A percentile compares a stretch with the other conserved stretches of the same genome.
Evolutionary conservation across 352 stramenopile species (phyloP).

Genomic region (Phytophthora aleatoria): DNA sequence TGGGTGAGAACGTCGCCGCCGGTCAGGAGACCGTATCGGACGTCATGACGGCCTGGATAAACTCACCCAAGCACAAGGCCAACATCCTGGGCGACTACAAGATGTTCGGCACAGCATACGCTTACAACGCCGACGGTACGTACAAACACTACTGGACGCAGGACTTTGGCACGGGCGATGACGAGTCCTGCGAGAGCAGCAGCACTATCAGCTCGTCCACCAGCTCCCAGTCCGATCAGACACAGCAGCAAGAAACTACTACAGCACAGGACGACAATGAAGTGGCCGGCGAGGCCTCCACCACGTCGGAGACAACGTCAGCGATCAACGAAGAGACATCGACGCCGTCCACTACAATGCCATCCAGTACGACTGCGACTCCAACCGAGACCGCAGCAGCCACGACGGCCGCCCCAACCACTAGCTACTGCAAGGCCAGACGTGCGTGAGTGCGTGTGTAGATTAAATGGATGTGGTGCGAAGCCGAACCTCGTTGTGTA

Average conservation of each 20-base stretch:
- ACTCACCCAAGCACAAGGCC: slow-evolving; percentile 20
- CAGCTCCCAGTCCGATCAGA: slow-evolving; percentile 26
- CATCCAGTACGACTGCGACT: slow-evolving; percentile 4
- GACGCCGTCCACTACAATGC: too few species aligned
- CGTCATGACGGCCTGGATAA: slow-evolving; percentile 39
- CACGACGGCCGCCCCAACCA: slow-evolving; percentile 7
- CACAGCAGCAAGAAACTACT: slow-evolving; percentile 13
- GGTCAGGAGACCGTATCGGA: slow-evolving; percentile 29
- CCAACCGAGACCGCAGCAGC: slow-evolving; percentile 4
- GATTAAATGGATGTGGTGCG: not conserved
- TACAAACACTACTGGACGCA: slow-evolving; percentile 60
- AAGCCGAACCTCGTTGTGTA: slow-evolving; percentile 1
- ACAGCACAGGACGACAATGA: not conserved
- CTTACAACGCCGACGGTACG: slow-evolving; percentile 15
- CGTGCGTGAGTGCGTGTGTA: slow-evolving; percentile 14
- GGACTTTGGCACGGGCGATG: slow-evolving; percentile 36
- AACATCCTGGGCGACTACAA: slow-evolving; percentile 40
- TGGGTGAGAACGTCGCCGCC: slow-evolving; percentile 41
- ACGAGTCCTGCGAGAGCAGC: slow-evolving; percentile 20
- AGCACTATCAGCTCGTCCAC: slow-evolving; percentile 23
- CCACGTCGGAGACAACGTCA: slow-evolving; percentile 19
- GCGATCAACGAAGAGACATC: too few species aligned
- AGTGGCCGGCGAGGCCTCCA: not conserved
- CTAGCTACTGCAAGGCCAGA: slow-evolving; percentile 33
- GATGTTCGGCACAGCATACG: slow-evolving; percentile 39